phyloP scores from a whole-genome alignment of 345 rosid genomes.

The Murraya paniculata region DNA sequence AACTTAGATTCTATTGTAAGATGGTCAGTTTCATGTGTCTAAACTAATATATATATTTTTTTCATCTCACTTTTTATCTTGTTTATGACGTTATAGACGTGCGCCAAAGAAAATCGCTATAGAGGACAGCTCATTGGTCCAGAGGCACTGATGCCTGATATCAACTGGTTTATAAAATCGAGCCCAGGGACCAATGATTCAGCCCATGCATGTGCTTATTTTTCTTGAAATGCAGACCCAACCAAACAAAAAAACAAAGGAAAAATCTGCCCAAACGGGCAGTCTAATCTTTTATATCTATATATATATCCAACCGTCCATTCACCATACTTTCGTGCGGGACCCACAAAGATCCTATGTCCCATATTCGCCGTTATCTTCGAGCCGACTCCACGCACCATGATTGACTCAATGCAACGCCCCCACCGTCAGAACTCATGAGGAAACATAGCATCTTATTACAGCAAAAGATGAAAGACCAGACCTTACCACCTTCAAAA shows the following conservation, averaged over 20 bases:
- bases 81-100: background rate
- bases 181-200: background rate
- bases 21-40: too few relatives aligned
- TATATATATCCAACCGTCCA: background rate
- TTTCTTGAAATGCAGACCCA: background rate
- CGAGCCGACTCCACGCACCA: slow-evolving; percentile 2
- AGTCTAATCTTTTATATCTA: background rate
- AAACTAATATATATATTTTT: too few relatives aligned
- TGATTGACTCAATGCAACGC: background rate
- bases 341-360: background rate
- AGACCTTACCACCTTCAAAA: background rate
- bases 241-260: background rate
- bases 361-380: slow-evolving; percentile 9
- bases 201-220: background rate
- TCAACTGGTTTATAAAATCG: background rate
- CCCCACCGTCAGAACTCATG: background rate
- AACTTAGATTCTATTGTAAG: background rate
- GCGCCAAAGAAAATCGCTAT: background rate
- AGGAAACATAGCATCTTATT: too few relatives aligned
- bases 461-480: too few relatives aligned
- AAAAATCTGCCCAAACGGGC: background rate
- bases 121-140: background rate
- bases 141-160: background rate
- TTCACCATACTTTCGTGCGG: background rate
- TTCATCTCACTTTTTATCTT: too few relatives aligned